phyloP scores from a whole-genome alignment of 768 basidiomycete genomes.

The Suillus clintonianus region DNA sequence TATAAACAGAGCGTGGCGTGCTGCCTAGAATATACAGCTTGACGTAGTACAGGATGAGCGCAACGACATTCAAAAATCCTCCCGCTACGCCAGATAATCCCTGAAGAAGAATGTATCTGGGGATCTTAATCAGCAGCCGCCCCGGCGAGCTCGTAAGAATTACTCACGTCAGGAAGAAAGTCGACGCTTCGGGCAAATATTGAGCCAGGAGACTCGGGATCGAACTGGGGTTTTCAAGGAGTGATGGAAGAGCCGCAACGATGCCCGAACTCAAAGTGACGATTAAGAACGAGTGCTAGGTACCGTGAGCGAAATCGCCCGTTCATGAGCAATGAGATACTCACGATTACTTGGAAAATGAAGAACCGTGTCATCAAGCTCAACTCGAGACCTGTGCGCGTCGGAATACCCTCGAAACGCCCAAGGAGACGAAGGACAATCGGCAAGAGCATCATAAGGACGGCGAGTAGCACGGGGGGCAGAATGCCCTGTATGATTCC shows the following conservation, averaged over 20 bases:
- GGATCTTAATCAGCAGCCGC: constrained; percentile 1
- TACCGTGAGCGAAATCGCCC: background rate
- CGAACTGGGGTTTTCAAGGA: constrained; percentile 69
- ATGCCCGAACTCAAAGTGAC: constrained; percentile 86
- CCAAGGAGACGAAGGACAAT: constrained; percentile 81
- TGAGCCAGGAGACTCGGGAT: constrained; percentile 72
- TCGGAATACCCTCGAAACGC: constrained; percentile 88
- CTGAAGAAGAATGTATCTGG: constrained; percentile 75
- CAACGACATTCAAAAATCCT: constrained; percentile 77
- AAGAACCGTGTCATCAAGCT: constrained; percentile 92
- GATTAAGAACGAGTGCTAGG: constrained; percentile 90
- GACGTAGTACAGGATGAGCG: constrained; percentile 84
- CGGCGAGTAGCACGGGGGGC: constrained; percentile 83
- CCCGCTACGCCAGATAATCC: constrained; percentile 79
- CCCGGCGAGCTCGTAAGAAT: background rate
- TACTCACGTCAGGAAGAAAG: constrained; percentile 85
- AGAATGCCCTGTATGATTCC: constrained; percentile 90
- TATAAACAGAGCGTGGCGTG: constrained; percentile 83
- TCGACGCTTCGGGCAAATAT: constrained; percentile 81
- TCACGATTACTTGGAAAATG: constrained; percentile 86
- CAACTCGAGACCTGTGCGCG: constrained; percentile 79
- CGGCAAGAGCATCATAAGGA: constrained; percentile 89
- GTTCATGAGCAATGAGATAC: constrained; percentile 31
- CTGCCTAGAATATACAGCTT: constrained; percentile 86
- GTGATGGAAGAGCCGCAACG: constrained; percentile 61